Evolutionary conservation across 805 yeast species (phyloP).

Genomic region (Ascoidea asiatica): DNA sequence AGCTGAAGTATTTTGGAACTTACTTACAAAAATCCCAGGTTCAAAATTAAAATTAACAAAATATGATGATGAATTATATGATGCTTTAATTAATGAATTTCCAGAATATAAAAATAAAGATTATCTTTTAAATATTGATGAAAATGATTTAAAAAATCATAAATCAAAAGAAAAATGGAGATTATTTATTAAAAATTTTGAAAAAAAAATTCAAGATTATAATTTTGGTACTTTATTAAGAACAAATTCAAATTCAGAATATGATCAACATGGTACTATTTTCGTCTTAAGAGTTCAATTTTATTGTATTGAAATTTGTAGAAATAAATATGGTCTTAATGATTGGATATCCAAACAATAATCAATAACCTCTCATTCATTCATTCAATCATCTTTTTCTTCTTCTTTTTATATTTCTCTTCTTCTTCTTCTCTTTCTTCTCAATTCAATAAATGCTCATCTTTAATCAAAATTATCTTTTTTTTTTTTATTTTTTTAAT

Average conservation of each 20-base stretch:
- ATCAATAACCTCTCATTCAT: neutral
- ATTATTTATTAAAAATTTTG: conserved; percentile 68
- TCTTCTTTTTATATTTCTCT: no score
- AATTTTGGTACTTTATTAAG: conserved; percentile 93
- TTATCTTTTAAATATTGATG: conserved; percentile 44
- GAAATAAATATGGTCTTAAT: conserved; percentile 82
- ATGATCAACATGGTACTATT: conserved; percentile 71
- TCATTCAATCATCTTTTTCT: no score
- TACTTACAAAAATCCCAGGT: conserved; percentile 66
- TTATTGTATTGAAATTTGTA: conserved; percentile 85
- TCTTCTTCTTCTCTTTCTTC: no score
- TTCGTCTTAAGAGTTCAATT: conserved; percentile 91
- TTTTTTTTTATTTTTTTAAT: no score
- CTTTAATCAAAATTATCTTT: no score
- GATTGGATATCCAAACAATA: conserved; percentile 60
- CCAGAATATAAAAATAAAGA: conserved; percentile 73
- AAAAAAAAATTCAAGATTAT: conserved; percentile 70
- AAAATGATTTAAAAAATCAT: conserved; percentile 70
- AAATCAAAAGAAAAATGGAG: conserved; percentile 88
- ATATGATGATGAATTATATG: conserved; percentile 58
- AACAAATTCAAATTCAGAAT: conserved; percentile 56
- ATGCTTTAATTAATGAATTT: conserved; percentile 49
- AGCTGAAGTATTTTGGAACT: conserved; percentile 86
- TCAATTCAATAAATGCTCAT: no score
- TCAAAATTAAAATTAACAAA: conserved; percentile 61